These are phyloP conservation scores for Fusarium sterilihyphosum DNA, from an alignment of 2,329 filamentous ascomycete genomes.

Conservation along the genomic window DNA sequence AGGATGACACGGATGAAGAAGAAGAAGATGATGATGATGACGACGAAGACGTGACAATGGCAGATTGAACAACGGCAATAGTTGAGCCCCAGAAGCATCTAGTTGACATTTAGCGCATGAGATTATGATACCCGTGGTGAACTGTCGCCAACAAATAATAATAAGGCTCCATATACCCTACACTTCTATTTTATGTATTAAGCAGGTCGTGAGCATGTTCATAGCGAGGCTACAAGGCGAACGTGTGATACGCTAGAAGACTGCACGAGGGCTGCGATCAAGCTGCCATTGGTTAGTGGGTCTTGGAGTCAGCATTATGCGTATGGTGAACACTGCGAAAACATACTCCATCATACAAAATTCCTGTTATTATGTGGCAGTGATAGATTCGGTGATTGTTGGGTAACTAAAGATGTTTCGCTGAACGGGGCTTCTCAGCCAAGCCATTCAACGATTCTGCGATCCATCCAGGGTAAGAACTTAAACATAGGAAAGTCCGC, in stretches of 20 bases:
- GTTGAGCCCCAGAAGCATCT: neutral
- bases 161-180: neutral
- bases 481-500: neutral
- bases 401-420: neutral
- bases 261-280: constrained; percentile 20
- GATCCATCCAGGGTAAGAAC: neutral
- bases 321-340: neutral
- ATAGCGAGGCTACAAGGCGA: constrained; percentile 6
- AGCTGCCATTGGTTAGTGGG: constrained; percentile 21
- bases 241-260: neutral
- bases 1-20: constrained; percentile 41
- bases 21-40: constrained; percentile 42
- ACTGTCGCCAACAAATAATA: constrained; percentile 17
- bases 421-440: neutral
- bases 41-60: constrained; percentile 42
- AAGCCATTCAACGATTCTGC: neutral
- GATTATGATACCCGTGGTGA: constrained; percentile 41
- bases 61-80: constrained; percentile 16
- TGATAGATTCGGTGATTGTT: neutral
- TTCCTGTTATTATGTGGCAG: neutral
- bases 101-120: constrained; percentile 18
- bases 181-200: neutral
- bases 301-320: neutral
- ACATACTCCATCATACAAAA: neutral
- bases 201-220: neutral